phyloP scores from a whole-genome alignment of 805 yeast genomes.

The Zygotorulaspora danielsina region DNA sequence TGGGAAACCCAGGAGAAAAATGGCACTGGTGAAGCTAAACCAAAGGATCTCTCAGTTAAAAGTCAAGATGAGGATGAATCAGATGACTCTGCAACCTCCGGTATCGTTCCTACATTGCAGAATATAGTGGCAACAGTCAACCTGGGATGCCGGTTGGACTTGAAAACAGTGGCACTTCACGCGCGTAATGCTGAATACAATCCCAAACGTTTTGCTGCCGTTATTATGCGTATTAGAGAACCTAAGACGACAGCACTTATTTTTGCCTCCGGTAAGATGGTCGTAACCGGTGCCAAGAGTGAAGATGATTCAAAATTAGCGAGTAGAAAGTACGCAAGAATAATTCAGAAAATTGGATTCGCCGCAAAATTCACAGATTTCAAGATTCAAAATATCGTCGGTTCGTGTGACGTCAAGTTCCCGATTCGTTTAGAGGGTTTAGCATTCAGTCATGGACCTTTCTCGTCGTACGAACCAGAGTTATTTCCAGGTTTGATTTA shows the following conservation, averaged over 20 bases:
- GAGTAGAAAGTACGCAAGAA: conserved; percentile 95
- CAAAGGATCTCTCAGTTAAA: conserved; percentile 9
- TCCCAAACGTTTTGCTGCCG: conserved; percentile 98
- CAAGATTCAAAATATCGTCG: conserved; percentile 96
- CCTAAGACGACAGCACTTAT: conserved; percentile 97
- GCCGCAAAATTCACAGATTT: conserved; percentile 97
- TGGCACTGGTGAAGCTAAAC: conserved; percentile 9
- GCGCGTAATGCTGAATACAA: conserved; percentile 99
- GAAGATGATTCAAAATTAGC: conserved; percentile 99
- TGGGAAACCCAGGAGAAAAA: conserved; percentile 33
- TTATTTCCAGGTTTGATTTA: conserved; percentile 96
- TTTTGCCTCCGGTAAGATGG: conserved; percentile 99
- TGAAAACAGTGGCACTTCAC: conserved; percentile 95
- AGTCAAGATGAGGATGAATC: conserved; percentile 24
- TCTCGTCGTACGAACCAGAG: conserved; percentile 98
- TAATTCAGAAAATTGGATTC: conserved; percentile 95
- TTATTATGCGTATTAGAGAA: conserved; percentile 97
- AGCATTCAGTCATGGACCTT: conserved; percentile 97
- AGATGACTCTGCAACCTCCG: conserved; percentile 78
- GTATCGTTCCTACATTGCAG: conserved; percentile 89
- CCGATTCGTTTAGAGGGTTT: conserved; percentile 96
- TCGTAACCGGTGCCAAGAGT: conserved; percentile 97
- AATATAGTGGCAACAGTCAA: conserved; percentile 98
- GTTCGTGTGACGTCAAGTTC: conserved; percentile 97
- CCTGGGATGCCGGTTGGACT: conserved; percentile 89